Percentiles rank a stretch among this genome's conserved stretches.
These are phyloP conservation scores for Petunia secreta DNA, from an alignment of 257 asterid genomes.

Conservation along the genomic window DNA sequence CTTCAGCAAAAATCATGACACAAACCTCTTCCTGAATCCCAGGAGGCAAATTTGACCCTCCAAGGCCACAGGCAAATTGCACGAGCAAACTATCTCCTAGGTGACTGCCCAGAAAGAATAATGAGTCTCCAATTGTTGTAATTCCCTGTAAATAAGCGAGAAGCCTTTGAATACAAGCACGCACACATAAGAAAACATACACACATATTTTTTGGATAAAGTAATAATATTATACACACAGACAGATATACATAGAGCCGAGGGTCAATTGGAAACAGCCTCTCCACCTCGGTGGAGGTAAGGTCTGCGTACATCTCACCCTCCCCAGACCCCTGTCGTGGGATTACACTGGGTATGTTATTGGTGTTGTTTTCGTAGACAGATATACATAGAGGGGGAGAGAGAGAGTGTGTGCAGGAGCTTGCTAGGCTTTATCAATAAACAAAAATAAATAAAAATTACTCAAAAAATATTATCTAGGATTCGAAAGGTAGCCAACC, in stretches of 20 bases:
- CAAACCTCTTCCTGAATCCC: slow-evolving; percentile 91
- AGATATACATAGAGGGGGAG: neutral
- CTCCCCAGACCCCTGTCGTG: no score
- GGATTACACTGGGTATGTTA: no score
- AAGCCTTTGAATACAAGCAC: neutral
- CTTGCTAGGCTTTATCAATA: slow-evolving; percentile 15
- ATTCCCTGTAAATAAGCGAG: slow-evolving; percentile 55
- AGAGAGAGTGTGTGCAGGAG: neutral
- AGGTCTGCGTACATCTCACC: no score
- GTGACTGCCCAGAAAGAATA: slow-evolving; percentile 94
- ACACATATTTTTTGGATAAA: neutral
- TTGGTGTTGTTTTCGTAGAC: no score
- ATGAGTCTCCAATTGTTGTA: slow-evolving; percentile 84
- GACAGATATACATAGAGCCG: no score
- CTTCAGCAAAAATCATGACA: slow-evolving; percentile 29
- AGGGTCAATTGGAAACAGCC: no score
- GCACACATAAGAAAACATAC: neutral
- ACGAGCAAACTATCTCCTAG: slow-evolving; percentile 97
- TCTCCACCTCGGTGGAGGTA: no score
- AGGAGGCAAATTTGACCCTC: slow-evolving; percentile 57
- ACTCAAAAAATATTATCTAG: slow-evolving; percentile 13
- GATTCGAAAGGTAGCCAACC: slow-evolving; percentile 55
- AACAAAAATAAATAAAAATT: neutral
- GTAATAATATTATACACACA: no score
- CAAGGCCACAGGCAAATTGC: slow-evolving; percentile 81